Base-by-base conservation (phyloP, 495 filamentous ascomycete species). In the Talaromyces nanjingensis region DNA sequence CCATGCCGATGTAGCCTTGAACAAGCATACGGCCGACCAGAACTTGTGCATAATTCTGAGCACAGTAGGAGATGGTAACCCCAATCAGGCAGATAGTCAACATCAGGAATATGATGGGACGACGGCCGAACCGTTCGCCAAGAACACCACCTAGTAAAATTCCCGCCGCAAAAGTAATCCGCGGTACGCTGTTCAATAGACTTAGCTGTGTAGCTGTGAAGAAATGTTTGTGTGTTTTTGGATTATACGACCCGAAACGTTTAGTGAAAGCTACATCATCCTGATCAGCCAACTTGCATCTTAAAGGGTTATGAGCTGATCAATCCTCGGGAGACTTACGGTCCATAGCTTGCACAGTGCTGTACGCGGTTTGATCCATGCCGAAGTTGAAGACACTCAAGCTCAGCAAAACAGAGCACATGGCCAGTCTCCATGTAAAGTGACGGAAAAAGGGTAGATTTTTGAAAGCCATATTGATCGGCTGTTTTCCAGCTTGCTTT, bases 21-120 rank as follows among this genome's bases (percentile, higher is more conserved):
- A 27, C 83, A 91, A 69, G 84, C 86, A 1, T 96, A 93, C 72
- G 88, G 88, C 42, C 73, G 3, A 67, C 66, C 31, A 74, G 67
- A 6, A 76, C 66, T 52, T 76, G 74, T 4, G 56, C 65, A 11
- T 59, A 64, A 5, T 60, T 71, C 6, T 63, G 33, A 7, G 74
- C 69, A 11, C 72, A 74, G 29, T 74, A 58, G 2, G 70, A 52
- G 6, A 76, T 64, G 5, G 70, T 69, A 16, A 72, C 68, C 56
- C 65, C 65, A 14, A 72, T 66, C 39, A 76, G 57, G 73, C 73
- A 54, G 67, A 74, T 8, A 73, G 25, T 25, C 63, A 71, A 22
- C 74, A 76, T 76, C 9, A 65, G 33, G 42, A 71, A 75, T 63
- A 75, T 71, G 37, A 67, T 66, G 66, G 67, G 69, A 8, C 73